Conservation (phyloP, 2,329 filamentous ascomycete species). For the Xylariaceae sp. region DNA sequence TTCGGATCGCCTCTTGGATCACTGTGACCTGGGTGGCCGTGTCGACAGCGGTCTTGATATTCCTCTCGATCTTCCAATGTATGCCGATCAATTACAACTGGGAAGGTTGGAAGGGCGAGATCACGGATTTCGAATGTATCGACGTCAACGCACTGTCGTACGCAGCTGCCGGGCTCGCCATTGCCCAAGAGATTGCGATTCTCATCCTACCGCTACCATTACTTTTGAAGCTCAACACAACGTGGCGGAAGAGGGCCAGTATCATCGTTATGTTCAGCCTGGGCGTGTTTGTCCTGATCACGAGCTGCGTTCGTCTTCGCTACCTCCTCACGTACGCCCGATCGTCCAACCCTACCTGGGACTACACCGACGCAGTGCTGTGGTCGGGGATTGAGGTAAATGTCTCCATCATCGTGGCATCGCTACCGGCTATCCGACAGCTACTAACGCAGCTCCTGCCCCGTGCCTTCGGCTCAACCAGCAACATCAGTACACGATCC, state of each 20-base stretch:
- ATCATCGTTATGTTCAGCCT: constrained; percentile 35
- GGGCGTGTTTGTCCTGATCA: constrained; percentile 32
- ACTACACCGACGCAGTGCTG: constrained; percentile 31
- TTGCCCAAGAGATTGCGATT: constrained; percentile 32
- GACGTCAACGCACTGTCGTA: constrained; percentile 29
- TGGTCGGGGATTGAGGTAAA: constrained; percentile 41
- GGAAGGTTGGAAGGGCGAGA: constrained; percentile 28
- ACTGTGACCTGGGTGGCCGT: constrained; percentile 23
- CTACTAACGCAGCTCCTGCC: constrained; percentile 13
- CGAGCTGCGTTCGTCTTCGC: constrained; percentile 32
- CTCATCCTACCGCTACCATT: constrained; percentile 31
- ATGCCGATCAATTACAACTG: constrained; percentile 28
- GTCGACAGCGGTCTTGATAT: constrained; percentile 24
- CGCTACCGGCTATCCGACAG: constrained; percentile 35
- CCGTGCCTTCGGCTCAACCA: background rate
- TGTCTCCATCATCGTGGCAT: constrained; percentile 37
- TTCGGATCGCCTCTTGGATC: constrained; percentile 21
- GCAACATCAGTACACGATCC: too few relatives aligned
- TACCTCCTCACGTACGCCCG: constrained; percentile 29
- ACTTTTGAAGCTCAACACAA: constrained; percentile 25
- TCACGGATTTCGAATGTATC: constrained; percentile 21
- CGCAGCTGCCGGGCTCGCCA: constrained; percentile 27
- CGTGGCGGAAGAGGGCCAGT: constrained; percentile 19
- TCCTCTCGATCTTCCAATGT: constrained; percentile 34
- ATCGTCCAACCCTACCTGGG: constrained; percentile 28